A percentile compares a stretch with the other conserved stretches of the same genome.
phyloP scores from a whole-genome alignment of 768 basidiomycete genomes.

The Termitomyces sp. region DNA sequence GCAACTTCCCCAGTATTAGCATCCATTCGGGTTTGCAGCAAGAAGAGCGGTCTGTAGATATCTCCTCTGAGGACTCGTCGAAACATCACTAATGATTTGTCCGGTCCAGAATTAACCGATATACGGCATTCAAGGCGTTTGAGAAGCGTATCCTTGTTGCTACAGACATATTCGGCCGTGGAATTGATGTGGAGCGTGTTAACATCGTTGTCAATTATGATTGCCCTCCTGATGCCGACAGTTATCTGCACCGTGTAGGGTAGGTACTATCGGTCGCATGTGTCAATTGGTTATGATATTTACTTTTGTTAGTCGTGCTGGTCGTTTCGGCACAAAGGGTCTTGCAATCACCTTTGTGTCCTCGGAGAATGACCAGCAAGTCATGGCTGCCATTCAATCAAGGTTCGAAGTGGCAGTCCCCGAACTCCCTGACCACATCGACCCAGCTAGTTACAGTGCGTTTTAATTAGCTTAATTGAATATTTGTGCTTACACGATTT shows the following conservation, averaged over 20 bases:
- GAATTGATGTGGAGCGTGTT: slow-evolving; percentile 99
- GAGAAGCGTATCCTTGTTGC: slow-evolving; percentile 99
- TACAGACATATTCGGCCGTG: slow-evolving; percentile 98
- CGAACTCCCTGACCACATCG: slow-evolving; percentile 90
- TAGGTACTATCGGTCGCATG: slow-evolving; percentile 26
- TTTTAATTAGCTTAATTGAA: slow-evolving; percentile 15
- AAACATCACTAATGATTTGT: slow-evolving; percentile 11
- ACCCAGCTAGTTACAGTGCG: slow-evolving; percentile 93
- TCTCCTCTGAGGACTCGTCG: no score
- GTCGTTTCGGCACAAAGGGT: slow-evolving; percentile 99
- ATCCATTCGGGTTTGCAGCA: slow-evolving; percentile 95
- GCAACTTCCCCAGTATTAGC: slow-evolving; percentile 97
- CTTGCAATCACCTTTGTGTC: slow-evolving; percentile 97
- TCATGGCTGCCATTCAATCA: slow-evolving; percentile 92
- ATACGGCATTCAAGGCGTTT: slow-evolving; percentile 98
- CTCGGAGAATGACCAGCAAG: slow-evolving; percentile 87
- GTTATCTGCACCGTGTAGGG: slow-evolving; percentile 98
- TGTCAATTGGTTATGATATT: background rate
- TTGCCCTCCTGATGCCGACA: slow-evolving; percentile 94
- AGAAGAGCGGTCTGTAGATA: slow-evolving; percentile 79
- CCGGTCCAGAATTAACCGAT: slow-evolving; percentile 74
- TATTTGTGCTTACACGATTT: background rate
- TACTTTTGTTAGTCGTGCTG: slow-evolving; percentile 70
- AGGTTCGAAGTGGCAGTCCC: slow-evolving; percentile 97
- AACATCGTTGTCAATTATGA: slow-evolving; percentile 99